Evolutionary conservation across 306 rosid genomes (phyloP), one percentile per base, ranked within the genome.

Genomic region (Inga leiocalycina): DNA sequence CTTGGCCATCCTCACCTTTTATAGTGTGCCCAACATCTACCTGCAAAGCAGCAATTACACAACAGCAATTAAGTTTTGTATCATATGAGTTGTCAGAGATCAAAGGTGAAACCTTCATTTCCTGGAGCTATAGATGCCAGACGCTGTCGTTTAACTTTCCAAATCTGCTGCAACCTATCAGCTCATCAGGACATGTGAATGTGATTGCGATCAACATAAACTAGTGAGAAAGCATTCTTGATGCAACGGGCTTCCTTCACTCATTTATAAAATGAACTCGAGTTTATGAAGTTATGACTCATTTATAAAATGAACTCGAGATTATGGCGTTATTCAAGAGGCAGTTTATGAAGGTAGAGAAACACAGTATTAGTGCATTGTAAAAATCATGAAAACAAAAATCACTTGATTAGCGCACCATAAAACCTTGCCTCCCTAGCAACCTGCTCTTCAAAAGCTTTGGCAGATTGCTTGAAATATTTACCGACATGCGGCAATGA

Each of bases 141-240:
- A 43, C 97, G 98, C 82, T 88, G 99, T 80, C 95, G 89, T 87
- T 96, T 92, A 86, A 96, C 97, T 91, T 93, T 96, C 98, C 99
- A 96, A 77, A 92, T 96, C 89, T 96, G 98, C 97, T 96, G 99
- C 89, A 96, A 84, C 82, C 99, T 93, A 90, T 83, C 30, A 10
- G 77, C 56, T 88, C 77, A 84, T 87, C 91, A 92, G 85, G 71
- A 85, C 34, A 86, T 66, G 44, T 27, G 27, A 27, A 27, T 27
- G 27, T 35, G 71, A 75, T 44, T 51, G 76, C 70, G 35, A 27
- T 51, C 13, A 54, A 41, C 68, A 69, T 59, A 71, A 83, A 76
- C 54, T 73, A 85, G 32, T 45, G 71, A 76, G 61, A 79, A 65
- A 77, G 61, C 34, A 79, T 76, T 79, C 43, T 75, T 24, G 49